Base-by-base conservation (phyloP, 2,329 filamentous ascomycete genomes). In the Blastomyces emzantsi region DNA sequence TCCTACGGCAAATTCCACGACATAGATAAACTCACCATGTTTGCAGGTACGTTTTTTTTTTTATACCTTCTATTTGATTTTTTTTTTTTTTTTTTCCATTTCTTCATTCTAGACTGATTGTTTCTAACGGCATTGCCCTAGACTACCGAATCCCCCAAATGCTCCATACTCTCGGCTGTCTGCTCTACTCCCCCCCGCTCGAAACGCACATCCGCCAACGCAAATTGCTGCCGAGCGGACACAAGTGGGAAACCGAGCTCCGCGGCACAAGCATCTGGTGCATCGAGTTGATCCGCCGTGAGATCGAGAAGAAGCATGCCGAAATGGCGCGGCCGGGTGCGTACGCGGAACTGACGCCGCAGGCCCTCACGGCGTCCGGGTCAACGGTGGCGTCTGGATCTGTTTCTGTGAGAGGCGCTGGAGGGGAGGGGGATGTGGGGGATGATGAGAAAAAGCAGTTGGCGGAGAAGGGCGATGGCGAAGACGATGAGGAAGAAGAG, bases 121-220 rank as follows among this genome's bases (percentile, higher is more conserved):
- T 41, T 60, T 22, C 39, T 64, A 49, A 58, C 55, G 64, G 64
- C 15, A 25, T 19, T 8, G 9, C 13, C 52, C 4, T 62, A 83
- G 94, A 99, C 78, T 99, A 99, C 73, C 89, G 94, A 54, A 88
- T 99, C 62, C 95, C 95, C 17, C 94, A 99, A 77, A 94, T 97
- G 69, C 83, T 99, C 43, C 86, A 92, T 70, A 86, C 86, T 11
- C 81, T 97, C 55, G 90, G 90, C 22, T 93, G 92, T 64, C 78
- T 99, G 60, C 86, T 85, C 70, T 97, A 94, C 76, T 92, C 90
- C 67, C 94, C 94, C 0, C 83, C 87, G 0, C 79, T 99, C 55
- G 87, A 92, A 60, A 81, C 83, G 43, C 83, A 87, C 19, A 87
- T 99, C 69, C 82, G 83, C 41, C 80, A 82, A 36, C 82, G 84